These are phyloP conservation scores for Cyclotella baltica DNA, from an alignment of 108 stramenopile species.

Conservation along the genomic window DNA sequence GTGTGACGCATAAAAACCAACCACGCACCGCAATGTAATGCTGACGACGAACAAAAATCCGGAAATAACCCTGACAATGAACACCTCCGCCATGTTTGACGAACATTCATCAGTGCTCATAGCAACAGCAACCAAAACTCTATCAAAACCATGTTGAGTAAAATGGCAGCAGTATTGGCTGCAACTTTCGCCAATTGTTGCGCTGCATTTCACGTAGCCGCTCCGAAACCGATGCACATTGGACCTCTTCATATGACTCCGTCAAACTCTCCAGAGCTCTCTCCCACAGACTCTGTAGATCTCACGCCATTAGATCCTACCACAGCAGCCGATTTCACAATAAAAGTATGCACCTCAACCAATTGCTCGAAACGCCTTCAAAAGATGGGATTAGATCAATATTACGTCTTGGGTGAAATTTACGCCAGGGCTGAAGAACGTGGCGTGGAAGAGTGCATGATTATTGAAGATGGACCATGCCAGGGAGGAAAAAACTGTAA, in stretches of 20 bases:
- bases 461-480: conserved; percentile 76
- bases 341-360: conserved; percentile 76
- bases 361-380: conserved; percentile 65
- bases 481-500: conserved; percentile 75
- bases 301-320: conserved; percentile 29
- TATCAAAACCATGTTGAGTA: no score
- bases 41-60: neutral
- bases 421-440: conserved; percentile 51
- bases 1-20: no score
- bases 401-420: conserved; percentile 67
- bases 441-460: conserved; percentile 35
- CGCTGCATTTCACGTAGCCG: no score
- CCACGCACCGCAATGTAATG: neutral
- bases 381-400: conserved; percentile 63
- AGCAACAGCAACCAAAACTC: no score
- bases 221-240: no score
- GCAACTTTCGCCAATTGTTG: no score
- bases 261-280: neutral
- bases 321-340: conserved; percentile 68
- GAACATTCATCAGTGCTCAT: no score
- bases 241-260: neutral
- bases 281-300: neutral
- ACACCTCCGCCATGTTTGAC: no score
- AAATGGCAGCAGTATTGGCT: no score
- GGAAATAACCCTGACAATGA: no score